phyloP scores from a whole-genome alignment of 257 asterid species.

The Solanum dulcamara region DNA sequence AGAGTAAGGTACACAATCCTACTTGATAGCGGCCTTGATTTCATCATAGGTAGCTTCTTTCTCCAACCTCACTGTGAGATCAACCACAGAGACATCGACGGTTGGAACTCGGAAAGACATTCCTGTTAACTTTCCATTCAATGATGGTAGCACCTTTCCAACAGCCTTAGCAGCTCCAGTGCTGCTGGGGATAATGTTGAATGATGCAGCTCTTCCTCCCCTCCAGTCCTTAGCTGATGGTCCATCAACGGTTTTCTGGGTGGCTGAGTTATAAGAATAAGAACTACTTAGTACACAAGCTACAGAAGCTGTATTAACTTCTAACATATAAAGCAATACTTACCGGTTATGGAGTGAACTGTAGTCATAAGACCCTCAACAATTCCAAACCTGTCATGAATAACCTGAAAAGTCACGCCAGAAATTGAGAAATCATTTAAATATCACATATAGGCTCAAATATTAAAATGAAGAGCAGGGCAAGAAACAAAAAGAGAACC shows the following conservation, averaged over 20 bases:
- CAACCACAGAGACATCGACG: constrained; percentile 82
- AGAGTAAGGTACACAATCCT: constrained; percentile 3
- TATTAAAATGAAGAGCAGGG: neutral
- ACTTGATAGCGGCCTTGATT: constrained; percentile 81
- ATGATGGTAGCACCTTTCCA: constrained; percentile 6
- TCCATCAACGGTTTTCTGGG: constrained; percentile 81
- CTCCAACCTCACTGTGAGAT: constrained; percentile 69
- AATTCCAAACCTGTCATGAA: constrained; percentile 68
- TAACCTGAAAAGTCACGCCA: constrained; percentile 31
- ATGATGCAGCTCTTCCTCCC: constrained; percentile 85
- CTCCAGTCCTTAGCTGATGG: constrained; percentile 89
- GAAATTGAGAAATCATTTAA: neutral
- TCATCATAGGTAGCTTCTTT: constrained; percentile 69
- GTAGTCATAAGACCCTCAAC: constrained; percentile 88
- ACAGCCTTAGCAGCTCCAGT: constrained; percentile 86
- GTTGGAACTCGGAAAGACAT: constrained; percentile 73
- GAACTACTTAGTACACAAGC: neutral
- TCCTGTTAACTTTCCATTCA: constrained; percentile 82
- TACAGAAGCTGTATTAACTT: neutral
- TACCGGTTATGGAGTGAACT: constrained; percentile 51
- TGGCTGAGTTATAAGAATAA: constrained; percentile 25
- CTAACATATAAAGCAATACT: neutral
- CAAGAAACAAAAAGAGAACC: constrained; percentile 18
- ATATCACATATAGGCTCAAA: neutral
- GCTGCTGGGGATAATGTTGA: constrained; percentile 75